These are phyloP conservation scores for Moesziomyces globuligerus DNA, from an alignment of 1,284 basidiomycete species.

Conservation along the genomic window DNA sequence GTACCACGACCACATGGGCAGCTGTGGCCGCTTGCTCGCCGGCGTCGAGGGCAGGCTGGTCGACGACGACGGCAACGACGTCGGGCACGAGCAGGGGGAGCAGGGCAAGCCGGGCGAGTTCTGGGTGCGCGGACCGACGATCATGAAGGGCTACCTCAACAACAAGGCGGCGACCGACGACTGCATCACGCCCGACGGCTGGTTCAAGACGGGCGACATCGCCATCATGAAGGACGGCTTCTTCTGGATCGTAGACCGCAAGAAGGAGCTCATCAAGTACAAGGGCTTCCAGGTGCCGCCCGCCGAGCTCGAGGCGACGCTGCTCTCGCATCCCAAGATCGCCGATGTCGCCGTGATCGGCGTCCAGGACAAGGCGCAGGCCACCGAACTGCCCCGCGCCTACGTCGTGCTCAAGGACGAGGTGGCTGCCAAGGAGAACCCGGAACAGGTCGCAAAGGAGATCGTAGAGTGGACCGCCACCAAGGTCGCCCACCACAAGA, in stretches of 20 bases:
- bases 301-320: conserved; percentile 51
- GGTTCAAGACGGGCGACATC: conserved; percentile 57
- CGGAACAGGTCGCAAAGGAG: conserved; percentile 50
- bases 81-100: conserved; percentile 70
- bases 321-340: conserved; percentile 48
- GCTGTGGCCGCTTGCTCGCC: conserved; percentile 76
- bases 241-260: conserved; percentile 60
- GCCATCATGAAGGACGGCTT: conserved; percentile 51
- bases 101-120: conserved; percentile 67
- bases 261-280: conserved; percentile 60
- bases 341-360: conserved; percentile 51
- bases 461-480: conserved; percentile 63
- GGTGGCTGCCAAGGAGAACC: conserved; percentile 35
- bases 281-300: conserved; percentile 62
- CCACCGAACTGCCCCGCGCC: conserved; percentile 61
- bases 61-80: conserved; percentile 68
- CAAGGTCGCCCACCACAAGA: conserved; percentile 67
- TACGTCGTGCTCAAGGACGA: conserved; percentile 61
- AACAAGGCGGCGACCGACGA: conserved; percentile 45
- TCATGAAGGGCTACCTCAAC: conserved; percentile 58
- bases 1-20: conserved; percentile 54
- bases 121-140: conserved; percentile 36
- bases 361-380: conserved; percentile 37
- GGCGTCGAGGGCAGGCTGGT: conserved; percentile 83
- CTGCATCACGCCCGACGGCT: conserved; percentile 55